phyloP scores from a whole-genome alignment of 2,329 filamentous ascomycete species.

The Sclerotinia borealis region DNA sequence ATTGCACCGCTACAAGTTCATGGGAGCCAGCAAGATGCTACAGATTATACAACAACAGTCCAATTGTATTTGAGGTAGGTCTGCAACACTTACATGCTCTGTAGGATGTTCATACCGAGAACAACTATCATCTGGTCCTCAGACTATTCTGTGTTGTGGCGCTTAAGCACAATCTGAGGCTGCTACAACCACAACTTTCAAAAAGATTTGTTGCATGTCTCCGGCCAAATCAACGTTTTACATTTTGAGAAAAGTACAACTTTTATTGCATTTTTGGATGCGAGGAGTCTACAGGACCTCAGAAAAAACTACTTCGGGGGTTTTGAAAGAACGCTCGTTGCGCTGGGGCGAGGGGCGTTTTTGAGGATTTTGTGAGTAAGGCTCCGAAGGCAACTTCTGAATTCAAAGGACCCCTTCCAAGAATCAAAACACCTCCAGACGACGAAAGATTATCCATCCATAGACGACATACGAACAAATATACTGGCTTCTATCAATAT shows the following conservation, averaged over 20 bases:
- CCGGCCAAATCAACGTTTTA: not conserved
- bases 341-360: not conserved
- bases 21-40: not conserved
- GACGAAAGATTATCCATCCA: not conserved
- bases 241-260: not conserved
- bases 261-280: not conserved
- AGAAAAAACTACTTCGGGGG: not conserved
- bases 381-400: not conserved
- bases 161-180: not conserved
- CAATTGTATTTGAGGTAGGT: not conserved
- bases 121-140: not conserved
- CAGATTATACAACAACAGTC: not conserved
- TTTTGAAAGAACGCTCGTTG: not conserved
- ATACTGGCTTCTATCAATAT: constrained; percentile 7
- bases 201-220: not conserved
- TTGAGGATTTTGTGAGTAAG: not conserved
- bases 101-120: not conserved
- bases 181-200: not conserved
- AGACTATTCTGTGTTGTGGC: not conserved
- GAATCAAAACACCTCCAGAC: not conserved
- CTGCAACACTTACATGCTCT: not conserved
- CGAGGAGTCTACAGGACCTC: not conserved
- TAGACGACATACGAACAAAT: not conserved
- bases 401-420: not conserved
- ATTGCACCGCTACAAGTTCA: not conserved